Conservation (phyloP, 2,329 filamentous ascomycete species). For the Seiridium cupressi region DNA sequence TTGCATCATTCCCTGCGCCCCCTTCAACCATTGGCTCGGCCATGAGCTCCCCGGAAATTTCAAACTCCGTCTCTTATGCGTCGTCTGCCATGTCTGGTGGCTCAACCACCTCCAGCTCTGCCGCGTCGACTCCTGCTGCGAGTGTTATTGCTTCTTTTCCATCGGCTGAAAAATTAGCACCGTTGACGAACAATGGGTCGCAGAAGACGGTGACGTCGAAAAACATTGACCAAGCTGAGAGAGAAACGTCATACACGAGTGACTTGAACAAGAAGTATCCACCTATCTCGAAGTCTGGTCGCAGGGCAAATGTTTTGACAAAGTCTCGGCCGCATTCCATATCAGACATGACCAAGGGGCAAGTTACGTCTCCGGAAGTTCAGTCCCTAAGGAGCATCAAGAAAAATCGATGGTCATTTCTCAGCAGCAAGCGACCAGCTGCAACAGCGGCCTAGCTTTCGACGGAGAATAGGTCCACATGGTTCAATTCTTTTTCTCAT, state of each 20-base stretch:
- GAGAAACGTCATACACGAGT: too few species aligned
- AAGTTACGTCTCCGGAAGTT: too few species aligned
- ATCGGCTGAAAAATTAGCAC: not conserved
- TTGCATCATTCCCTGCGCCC: conserved; percentile 12
- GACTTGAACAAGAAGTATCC: too few species aligned
- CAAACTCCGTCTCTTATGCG: conserved; percentile 14
- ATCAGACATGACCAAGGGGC: too few species aligned
- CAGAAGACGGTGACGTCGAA: too few species aligned
- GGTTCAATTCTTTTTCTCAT: not conserved
- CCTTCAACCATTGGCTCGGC: not conserved
- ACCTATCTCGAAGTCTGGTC: too few species aligned
- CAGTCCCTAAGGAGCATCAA: not conserved
- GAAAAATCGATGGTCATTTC: conserved; percentile 1
- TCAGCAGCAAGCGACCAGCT: not conserved
- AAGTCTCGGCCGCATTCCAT: too few species aligned
- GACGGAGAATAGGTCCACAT: not conserved
- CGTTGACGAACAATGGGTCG: not conserved
- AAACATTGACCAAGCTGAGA: too few species aligned
- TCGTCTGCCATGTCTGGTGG: conserved; percentile 23
- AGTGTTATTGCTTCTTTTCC: conserved; percentile 3
- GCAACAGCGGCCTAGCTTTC: not conserved
- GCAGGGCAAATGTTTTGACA: too few species aligned
- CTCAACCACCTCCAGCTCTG: conserved; percentile 20
- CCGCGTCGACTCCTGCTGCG: conserved; percentile 13
- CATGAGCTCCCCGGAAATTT: conserved; percentile 10